Conservation (phyloP, 257 asterid species). For the Penstemon eatonii region DNA sequence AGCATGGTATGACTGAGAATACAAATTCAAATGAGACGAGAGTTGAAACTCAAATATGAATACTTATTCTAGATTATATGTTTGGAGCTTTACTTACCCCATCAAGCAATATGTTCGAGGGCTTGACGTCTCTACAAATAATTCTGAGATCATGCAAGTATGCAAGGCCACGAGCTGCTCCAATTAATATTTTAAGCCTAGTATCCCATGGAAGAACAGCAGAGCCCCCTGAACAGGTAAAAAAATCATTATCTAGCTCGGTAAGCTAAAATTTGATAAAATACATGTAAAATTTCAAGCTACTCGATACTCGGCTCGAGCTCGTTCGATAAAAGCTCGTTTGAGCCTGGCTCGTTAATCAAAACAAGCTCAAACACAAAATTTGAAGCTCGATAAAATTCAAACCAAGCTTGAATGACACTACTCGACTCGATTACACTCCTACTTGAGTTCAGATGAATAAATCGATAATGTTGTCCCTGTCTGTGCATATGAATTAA, state of each 20-base stretch:
- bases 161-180: slow-evolving; percentile 57
- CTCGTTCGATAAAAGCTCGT: too few relatives aligned
- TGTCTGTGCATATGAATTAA: not conserved
- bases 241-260: not conserved
- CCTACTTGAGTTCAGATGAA: not conserved
- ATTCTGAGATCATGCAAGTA: slow-evolving; percentile 47
- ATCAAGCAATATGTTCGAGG: slow-evolving; percentile 59
- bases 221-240: slow-evolving; percentile 41
- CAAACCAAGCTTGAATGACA: too few relatives aligned
- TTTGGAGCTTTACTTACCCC: slow-evolving; percentile 32
- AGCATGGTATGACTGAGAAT: slow-evolving; percentile 45
- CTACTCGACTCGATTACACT: too few relatives aligned
- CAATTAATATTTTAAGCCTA: slow-evolving; percentile 50
- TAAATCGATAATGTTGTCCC: not conserved
- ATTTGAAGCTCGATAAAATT: too few relatives aligned
- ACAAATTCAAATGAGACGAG: not conserved
- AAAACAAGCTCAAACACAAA: too few relatives aligned
- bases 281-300: too few relatives aligned
- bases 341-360: too few relatives aligned
- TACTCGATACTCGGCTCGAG: too few relatives aligned
- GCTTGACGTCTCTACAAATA: slow-evolving; percentile 54
- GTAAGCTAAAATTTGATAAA: too few relatives aligned
- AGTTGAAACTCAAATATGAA: too few relatives aligned
- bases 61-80: not conserved
- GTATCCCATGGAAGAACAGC: slow-evolving; percentile 51